phyloP scores from a whole-genome alignment of 2,329 filamentous ascomycete genomes.

The Penicillium sp. region DNA sequence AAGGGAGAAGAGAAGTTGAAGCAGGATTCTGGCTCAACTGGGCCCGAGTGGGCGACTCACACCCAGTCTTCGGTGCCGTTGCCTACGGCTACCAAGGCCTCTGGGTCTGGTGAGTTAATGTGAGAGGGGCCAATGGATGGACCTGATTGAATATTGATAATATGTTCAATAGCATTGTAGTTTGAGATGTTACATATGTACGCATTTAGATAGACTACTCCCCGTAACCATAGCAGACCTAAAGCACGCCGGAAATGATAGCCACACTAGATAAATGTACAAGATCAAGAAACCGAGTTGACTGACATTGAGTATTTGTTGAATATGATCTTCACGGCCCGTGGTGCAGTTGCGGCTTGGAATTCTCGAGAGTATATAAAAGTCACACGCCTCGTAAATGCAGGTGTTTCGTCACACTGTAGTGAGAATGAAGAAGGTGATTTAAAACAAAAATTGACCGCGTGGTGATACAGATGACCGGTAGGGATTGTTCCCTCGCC shows the following conservation, averaged over 20 bases:
- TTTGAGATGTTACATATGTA: background rate
- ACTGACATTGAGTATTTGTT: background rate
- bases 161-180: background rate
- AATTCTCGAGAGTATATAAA: background rate
- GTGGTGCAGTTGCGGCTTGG: background rate
- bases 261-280: conserved; percentile 1
- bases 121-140: background rate
- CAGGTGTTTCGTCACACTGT: conserved; percentile 3
- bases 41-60: conserved; percentile 44
- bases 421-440: background rate
- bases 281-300: background rate
- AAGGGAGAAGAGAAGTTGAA: conserved; percentile 46
- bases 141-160: background rate
- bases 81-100: conserved; percentile 18
- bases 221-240: background rate
- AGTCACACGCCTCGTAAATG: conserved; percentile 16
- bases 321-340: background rate
- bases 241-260: background rate
- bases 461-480: conserved; percentile 7
- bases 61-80: conserved; percentile 42
- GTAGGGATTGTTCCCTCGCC: background rate
- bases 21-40: conserved; percentile 40
- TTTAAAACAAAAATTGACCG: background rate
- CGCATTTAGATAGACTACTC: background rate
- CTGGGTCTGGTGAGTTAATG: too few species aligned